Base-by-base conservation (phyloP, 495 filamentous ascomycete genomes). In the Diplogelasinospora grovesii region DNA sequence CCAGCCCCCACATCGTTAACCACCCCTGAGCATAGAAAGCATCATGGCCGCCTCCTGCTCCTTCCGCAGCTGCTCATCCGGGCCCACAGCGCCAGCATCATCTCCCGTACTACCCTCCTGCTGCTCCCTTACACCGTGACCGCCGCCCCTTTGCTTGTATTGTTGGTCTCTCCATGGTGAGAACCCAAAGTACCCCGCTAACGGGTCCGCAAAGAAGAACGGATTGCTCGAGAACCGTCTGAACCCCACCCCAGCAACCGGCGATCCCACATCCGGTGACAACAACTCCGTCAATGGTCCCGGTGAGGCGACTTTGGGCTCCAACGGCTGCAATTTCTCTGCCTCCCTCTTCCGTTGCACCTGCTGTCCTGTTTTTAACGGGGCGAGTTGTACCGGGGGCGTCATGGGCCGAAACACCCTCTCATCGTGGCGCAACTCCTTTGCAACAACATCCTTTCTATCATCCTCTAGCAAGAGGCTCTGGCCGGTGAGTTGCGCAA, bases 11-110 rank as follows among this genome's bases (percentile, higher is more conserved):
- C n/a, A n/a, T n/a, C n/a, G n/a, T n/a, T n/a, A n/a, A 39, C 33
- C 33, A 11, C 46, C 39, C 0, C 51, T 13, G 39, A 54, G 20
- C 0, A 39, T 25, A 15, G 48, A 51, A 18, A 54, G 10, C 43
- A 48, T 48, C 49, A 52, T 29, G 0, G 52, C 52, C 23, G 49
- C 52, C 38, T 55, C 52, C 24, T 51, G 52, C 40, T 54, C 52
- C 33, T 48, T 31, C 29, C 43, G 20, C 18, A 55, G 21, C 41
- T 55, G 52, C 23, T 55, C 52, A 8, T 52, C 52, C 7, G 52
- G 45, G 22, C 45, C 47, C 36, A 37, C 44, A 9, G n/a, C 36
- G 28, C 9, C 2, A 21, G 2, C 16, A 3, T 9, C 30, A 9
- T 24, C 11, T 33, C 24, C 29, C n/a, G 26, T 18, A 11, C 30